Evolutionary conservation across 2,329 filamentous ascomycete genomes (phyloP).

Genomic region (Alternaria sp.): DNA sequence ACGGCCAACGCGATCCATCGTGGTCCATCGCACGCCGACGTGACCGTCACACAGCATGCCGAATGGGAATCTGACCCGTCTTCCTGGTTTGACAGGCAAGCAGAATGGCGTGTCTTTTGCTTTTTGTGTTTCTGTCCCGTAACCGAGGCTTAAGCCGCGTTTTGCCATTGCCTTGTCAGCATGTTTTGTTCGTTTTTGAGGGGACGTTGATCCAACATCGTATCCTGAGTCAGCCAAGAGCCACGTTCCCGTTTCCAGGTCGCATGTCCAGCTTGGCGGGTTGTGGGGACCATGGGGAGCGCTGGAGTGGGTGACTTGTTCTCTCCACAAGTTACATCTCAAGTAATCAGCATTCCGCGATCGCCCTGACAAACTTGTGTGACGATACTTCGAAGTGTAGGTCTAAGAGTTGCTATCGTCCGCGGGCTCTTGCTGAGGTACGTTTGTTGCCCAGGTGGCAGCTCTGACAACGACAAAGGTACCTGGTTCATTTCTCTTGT

Average conservation of each 20-base stretch:
- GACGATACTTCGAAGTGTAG: neutral
- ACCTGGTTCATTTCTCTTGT: neutral
- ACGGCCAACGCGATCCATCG: neutral
- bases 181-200: neutral
- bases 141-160: constrained; percentile 1
- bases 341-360: neutral
- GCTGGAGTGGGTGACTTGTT: neutral
- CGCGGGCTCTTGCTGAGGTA: neutral
- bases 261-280: neutral
- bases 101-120: neutral
- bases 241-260: neutral
- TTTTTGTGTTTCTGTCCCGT: constrained; percentile 4
- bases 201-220: neutral
- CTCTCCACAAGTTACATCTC: neutral
- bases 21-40: constrained; percentile 5
- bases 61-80: constrained; percentile 23
- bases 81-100: constrained; percentile 20
- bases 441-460: neutral
- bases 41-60: constrained; percentile 6
- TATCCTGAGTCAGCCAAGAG: neutral
- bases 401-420: neutral
- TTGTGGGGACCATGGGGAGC: neutral
- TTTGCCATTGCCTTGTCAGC: constrained; percentile 4
- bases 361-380: neutral
- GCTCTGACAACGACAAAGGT: neutral